A percentile compares a stretch with the other conserved stretches of the same genome.
Evolutionary conservation across 345 rosid species (phyloP).

Genomic region (Hirschfeldia incana): DNA sequence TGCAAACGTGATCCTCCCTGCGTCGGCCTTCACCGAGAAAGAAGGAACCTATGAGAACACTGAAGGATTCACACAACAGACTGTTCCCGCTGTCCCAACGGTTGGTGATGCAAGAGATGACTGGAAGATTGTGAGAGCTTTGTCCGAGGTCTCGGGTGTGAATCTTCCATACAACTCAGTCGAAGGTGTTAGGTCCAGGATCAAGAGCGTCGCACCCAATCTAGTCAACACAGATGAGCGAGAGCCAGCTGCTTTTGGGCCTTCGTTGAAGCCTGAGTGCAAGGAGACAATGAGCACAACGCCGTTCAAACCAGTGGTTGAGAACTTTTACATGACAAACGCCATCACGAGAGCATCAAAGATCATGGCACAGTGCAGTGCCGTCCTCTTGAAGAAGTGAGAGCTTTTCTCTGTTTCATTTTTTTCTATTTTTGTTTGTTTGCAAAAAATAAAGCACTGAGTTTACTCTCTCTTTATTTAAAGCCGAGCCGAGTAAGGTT

Average conservation of each 20-base stretch:
- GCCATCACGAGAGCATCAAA: constrained; percentile 95
- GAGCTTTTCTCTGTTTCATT: constrained; percentile 27
- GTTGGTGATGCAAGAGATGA: constrained; percentile 98
- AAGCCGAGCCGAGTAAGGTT: constrained; percentile 6
- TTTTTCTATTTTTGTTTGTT: neutral
- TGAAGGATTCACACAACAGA: constrained; percentile 86
- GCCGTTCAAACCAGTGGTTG: constrained; percentile 59
- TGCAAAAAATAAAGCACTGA: constrained; percentile 37
- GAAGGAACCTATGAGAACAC: constrained; percentile 95
- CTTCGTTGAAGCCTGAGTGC: constrained; percentile 59
- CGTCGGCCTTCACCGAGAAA: constrained; percentile 90
- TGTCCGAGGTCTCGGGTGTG: constrained; percentile 83
- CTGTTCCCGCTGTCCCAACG: constrained; percentile 94
- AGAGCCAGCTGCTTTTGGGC: constrained; percentile 71
- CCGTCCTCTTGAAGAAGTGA: constrained; percentile 76
- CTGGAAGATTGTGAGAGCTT: constrained; percentile 93
- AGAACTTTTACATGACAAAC: constrained; percentile 95
- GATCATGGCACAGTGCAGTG: constrained; percentile 98
- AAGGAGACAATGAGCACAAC: constrained; percentile 46
- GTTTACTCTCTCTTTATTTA: constrained; percentile 23
- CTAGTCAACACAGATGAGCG: constrained; percentile 71
- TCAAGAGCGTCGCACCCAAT: constrained; percentile 85
- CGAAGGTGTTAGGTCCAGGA: constrained; percentile 65
- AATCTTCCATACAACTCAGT: constrained; percentile 73
- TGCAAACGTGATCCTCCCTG: constrained; percentile 91